Base-by-base conservation (phyloP, 1,284 basidiomycete genomes). In the Ceratobasidium sp. region DNA sequence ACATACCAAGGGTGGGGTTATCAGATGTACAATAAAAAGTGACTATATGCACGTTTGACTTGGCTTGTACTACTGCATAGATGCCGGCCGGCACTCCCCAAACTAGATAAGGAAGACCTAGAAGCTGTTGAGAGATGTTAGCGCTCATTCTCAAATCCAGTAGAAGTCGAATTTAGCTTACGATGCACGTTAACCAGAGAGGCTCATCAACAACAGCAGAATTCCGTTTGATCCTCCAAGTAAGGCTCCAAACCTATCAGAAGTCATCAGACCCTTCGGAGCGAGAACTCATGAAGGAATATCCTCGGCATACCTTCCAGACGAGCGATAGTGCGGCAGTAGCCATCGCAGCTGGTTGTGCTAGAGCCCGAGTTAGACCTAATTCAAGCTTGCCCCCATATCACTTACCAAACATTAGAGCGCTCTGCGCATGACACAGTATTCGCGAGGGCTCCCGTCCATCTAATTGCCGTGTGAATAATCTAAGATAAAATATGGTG, bases 21-120 rank as follows among this genome's bases (percentile, higher is more conserved):
- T 73, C 70, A 6, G 70, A 73, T 20, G 28, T 73, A 28, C 70
- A 73, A 50, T 73, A 73, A 50, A 73, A 73, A 13, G 70, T 48
- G 12, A 56, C n/a, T 48, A 38, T 40, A 56, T 73, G 46, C 17
- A 73, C 70, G 26, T 28, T 33, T 20, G 70, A 62, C 15, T 40
- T 48, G 20, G 33, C 57, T 50, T 73, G 70, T 15, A 52, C 23
- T 4, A 44, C 57, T 48, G 57, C 70, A 46, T 62, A 73, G 15
- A 62, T 28, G 9, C 12, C 57, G 15, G 70, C 56, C 44, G 28
- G 57, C 42, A 44, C 56, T 20, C 2, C 44, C 70, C 70, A 73
- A 5, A 73, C 23, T 1, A 73, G 10, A 38, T 56, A 73, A 7
- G 70, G 70, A 10, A 38, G 42, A 26, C 57, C 70, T 4, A 73